Evolutionary conservation across 2,329 filamentous ascomycete species (phyloP).

Genomic region (Talaromyces verruculosus): DNA sequence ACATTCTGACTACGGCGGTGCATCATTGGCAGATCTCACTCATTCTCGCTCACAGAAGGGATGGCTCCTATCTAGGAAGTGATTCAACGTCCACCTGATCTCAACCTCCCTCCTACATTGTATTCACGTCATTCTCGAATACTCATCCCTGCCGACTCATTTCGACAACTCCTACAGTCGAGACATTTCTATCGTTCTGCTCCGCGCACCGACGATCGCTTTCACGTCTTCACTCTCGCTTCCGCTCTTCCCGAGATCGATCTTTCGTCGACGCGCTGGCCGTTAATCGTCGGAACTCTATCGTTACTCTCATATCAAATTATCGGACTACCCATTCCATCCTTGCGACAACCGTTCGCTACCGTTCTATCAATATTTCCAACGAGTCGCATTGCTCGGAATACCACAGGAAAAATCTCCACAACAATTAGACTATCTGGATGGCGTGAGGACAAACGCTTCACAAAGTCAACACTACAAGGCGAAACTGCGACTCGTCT

Average conservation of each 20-base stretch:
- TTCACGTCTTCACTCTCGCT: neutral
- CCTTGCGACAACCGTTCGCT: neutral
- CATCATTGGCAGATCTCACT: neutral
- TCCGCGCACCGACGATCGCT: neutral
- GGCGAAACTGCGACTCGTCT: neutral
- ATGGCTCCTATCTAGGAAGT: neutral
- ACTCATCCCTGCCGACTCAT: slow-evolving; percentile 8
- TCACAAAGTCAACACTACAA: neutral
- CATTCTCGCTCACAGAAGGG: neutral
- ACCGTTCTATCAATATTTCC: neutral
- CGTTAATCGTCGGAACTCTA: slow-evolving; percentile 3
- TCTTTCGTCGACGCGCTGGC: neutral
- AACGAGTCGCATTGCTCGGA: neutral
- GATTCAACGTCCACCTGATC: slow-evolving; percentile 3
- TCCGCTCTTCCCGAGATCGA: slow-evolving; percentile 1
- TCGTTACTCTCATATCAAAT: neutral
- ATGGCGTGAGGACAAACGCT: neutral
- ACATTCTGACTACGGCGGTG: neutral
- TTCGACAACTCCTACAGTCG: neutral
- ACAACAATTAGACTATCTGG: neutral
- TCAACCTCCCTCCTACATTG: neutral
- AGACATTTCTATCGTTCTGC: neutral
- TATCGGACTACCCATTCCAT: neutral
- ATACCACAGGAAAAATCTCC: neutral
- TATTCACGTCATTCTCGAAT: neutral